Evolutionary conservation across 768 basidiomycete genomes (phyloP), one percentile per base, ranked within the genome.

Genomic region (Termitomyces sp.): DNA sequence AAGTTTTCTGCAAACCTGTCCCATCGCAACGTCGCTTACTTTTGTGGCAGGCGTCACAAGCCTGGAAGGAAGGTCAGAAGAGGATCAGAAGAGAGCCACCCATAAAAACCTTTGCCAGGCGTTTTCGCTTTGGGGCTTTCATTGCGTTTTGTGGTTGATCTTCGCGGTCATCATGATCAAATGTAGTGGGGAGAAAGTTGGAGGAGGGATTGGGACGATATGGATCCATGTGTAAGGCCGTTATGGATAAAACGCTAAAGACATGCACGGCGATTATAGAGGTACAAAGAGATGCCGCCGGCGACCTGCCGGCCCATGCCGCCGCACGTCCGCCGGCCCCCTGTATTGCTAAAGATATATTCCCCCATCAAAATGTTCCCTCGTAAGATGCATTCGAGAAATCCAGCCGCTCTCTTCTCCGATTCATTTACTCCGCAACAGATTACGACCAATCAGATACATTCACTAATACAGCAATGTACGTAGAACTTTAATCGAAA

Each of bases 31-130:
- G 84, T 31, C 91, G 84, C 70, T 93, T 93, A 75, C 86, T 87
- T 72, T 89, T 91, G 71, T 93, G 92, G 71, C 91, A 93, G 57
- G 88, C 87, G 73, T 91, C 88, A 73, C 91, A 92, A 53, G 91
- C 82, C 81, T 83, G 60, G 47, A 58, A 37, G 47, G 62, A 62
- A 50, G 11, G 57, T 70, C 60, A 61, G 58, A 52, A 56, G 53
- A 51, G 51, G 59, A 55, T 56, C 45, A 48, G 60, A 46, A 46
- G 47, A 32, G 47, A 48, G 12, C 50, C 56, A 5, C 15, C 11
- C 25, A 34, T 29, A 25, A 17, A 53, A 53, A 80, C 81, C 79
- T 83, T 83, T 66, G 82, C 80, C 15, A 84, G 79, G 53, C 83
- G 75, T 71, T 83, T 84, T 65, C 83, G 77, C 68, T 84, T 84